Evolutionary conservation across 495 filamentous ascomycete genomes (phyloP).

Genomic region (Terfezia boudieri): DNA sequence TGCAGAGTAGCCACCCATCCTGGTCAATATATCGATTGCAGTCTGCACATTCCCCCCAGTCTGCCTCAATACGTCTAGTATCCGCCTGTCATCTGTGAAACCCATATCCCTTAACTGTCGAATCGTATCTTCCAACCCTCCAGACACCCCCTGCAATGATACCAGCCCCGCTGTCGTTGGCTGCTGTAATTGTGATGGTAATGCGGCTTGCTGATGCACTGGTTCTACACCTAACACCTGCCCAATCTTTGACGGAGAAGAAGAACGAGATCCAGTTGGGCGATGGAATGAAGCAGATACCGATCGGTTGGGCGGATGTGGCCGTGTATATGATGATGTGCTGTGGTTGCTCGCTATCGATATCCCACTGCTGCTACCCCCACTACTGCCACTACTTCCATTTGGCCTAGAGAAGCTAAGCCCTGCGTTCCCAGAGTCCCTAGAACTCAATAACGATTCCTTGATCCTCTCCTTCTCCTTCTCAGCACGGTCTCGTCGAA

Average conservation of each 20-base stretch:
- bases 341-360: slow-evolving; percentile 65
- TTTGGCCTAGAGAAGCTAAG: slow-evolving; percentile 17
- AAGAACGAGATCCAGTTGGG: background rate
- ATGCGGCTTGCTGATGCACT: background rate
- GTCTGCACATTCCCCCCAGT: slow-evolving; percentile 65
- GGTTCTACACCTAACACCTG: slow-evolving; percentile 13
- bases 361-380: slow-evolving; percentile 27
- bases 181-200: slow-evolving; percentile 1
- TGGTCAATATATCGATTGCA: slow-evolving; percentile 57
- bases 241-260: slow-evolving; percentile 5
- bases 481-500: slow-evolving; percentile 24
- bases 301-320: slow-evolving; percentile 4
- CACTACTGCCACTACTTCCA: slow-evolving; percentile 25
- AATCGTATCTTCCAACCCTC: slow-evolving; percentile 33
- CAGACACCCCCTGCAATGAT: background rate
- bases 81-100: slow-evolving; percentile 64
- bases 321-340: slow-evolving; percentile 33
- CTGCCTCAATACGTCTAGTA: slow-evolving; percentile 53
- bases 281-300: too few relatives aligned
- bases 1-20: slow-evolving; percentile 14
- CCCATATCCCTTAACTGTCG: slow-evolving; percentile 72
- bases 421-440: background rate
- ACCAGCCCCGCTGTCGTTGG: slow-evolving; percentile 18
- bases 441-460: slow-evolving; percentile 7
- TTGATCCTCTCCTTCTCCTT: slow-evolving; percentile 11